These are phyloP conservation scores for Leccinum fallax DNA, from an alignment of 1,284 basidiomycete species.

Conservation along the genomic window DNA sequence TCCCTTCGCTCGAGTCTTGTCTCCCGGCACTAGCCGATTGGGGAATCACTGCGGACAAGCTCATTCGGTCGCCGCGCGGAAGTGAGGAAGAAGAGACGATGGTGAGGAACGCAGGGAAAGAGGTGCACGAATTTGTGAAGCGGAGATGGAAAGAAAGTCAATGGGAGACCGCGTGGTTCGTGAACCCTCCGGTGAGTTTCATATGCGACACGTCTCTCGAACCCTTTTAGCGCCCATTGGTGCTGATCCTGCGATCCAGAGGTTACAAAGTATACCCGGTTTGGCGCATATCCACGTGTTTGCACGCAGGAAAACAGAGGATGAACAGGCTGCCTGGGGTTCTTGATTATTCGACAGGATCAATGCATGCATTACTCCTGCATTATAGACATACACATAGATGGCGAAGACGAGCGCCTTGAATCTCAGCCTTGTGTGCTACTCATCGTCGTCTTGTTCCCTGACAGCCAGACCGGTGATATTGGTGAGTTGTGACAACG, in stretches of 20 bases:
- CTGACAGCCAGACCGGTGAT: no score
- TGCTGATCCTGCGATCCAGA: conserved; percentile 40
- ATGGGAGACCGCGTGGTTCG: conserved; percentile 88
- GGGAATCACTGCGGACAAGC: conserved; percentile 62
- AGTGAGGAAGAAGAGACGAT: conserved; percentile 53
- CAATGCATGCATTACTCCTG: neutral
- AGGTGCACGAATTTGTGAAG: conserved; percentile 64
- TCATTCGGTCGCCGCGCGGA: conserved; percentile 47
- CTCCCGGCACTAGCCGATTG: conserved; percentile 67
- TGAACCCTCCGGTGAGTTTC: conserved; percentile 73
- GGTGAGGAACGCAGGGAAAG: conserved; percentile 52
- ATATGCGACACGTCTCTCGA: neutral
- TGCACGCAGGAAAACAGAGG: conserved; percentile 52
- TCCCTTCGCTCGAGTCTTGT: conserved; percentile 61
- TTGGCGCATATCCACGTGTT: conserved; percentile 83
- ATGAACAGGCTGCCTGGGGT: conserved; percentile 25
- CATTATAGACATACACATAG: conserved; percentile 4
- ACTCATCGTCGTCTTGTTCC: neutral
- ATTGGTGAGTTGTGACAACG: neutral
- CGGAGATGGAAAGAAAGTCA: conserved; percentile 62
- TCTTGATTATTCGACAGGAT: conserved; percentile 8
- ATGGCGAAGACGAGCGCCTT: conserved; percentile 9
- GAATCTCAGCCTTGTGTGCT: neutral
- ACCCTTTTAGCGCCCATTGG: no score
- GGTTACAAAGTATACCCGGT: conserved; percentile 76